Conservation (phyloP, 2,329 filamentous ascomycete species). For the Alternaria hordeiaustralica region DNA sequence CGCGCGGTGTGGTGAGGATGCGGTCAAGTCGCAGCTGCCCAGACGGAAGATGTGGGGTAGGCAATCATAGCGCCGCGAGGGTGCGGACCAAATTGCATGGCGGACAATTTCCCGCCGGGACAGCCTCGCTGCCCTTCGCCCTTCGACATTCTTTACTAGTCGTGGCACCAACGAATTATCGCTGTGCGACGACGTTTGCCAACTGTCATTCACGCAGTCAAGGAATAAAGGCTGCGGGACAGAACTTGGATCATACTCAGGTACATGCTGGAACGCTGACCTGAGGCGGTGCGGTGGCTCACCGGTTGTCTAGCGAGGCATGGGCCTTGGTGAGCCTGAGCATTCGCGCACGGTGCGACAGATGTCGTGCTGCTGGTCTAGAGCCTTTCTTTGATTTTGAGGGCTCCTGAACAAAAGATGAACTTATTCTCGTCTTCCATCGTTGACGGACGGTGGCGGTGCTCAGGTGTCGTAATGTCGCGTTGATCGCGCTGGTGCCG, state of each 20-base stretch:
- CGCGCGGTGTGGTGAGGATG: not conserved
- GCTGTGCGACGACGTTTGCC: not conserved
- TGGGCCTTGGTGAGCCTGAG: not conserved
- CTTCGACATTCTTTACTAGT: not conserved
- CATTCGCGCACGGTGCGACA: not conserved
- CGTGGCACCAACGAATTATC: not conserved
- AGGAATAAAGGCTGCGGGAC: not conserved
- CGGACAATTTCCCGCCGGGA: not conserved
- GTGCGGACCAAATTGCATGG: not conserved
- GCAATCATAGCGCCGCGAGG: not conserved
- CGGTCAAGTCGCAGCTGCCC: not conserved
- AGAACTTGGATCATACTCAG: not conserved
- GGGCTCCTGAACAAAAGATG: not conserved
- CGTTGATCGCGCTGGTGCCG: not conserved
- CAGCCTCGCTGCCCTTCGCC: not conserved
- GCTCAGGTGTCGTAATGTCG: not conserved
- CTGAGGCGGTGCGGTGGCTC: not conserved
- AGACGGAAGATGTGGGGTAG: slow-evolving; percentile 1
- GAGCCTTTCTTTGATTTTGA: not conserved
- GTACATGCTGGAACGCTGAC: not conserved
- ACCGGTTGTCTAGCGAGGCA: not conserved
- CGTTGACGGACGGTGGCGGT: not conserved
- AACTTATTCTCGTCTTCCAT: not conserved
- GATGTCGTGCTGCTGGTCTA: not conserved
- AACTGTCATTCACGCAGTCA: not conserved